A percentile compares a stretch with the other conserved stretches of the same genome.
These are phyloP conservation scores for Dorcoceras hygrometricum DNA, from an alignment of 257 asterid species.

Conservation along the genomic window DNA sequence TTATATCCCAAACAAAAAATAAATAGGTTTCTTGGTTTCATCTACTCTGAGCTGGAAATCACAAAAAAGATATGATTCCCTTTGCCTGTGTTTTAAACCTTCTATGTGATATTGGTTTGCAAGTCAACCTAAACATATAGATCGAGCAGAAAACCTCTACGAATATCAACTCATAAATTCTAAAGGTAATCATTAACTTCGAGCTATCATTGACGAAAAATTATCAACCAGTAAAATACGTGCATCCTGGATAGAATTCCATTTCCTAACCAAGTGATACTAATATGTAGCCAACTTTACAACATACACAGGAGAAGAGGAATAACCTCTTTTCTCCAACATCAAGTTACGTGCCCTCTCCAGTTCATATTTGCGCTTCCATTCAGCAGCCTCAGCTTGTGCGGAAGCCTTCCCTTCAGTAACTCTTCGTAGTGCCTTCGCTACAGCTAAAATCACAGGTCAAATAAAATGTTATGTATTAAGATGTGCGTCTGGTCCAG, in stretches of 20 bases:
- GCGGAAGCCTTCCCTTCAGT: constrained; percentile 88
- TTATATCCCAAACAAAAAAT: neutral
- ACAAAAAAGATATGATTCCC: neutral
- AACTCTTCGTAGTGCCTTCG: constrained; percentile 67
- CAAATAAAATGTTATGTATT: constrained; percentile 13
- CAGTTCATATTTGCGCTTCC: constrained; percentile 90
- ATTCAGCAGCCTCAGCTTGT: constrained; percentile 92
- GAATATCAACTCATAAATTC: constrained; percentile 6
- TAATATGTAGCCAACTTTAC: neutral
- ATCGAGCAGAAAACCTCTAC: neutral
- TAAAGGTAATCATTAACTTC: neutral
- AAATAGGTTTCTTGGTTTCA: neutral
- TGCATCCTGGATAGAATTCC: neutral
- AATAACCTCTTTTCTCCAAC: constrained; percentile 60
- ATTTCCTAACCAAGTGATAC: neutral
- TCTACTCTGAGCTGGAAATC: neutral
- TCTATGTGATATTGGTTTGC: neutral
- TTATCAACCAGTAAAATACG: neutral
- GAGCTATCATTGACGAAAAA: neutral
- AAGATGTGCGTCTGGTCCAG: neutral
- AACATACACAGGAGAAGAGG: neutral
- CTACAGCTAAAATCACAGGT: constrained; percentile 57
- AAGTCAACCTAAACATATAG: neutral
- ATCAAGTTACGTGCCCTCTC: constrained; percentile 61
- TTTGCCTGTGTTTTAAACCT: no score